phyloP scores from a whole-genome alignment of 352 stramenopile genomes.

The Bremia lactucae region DNA sequence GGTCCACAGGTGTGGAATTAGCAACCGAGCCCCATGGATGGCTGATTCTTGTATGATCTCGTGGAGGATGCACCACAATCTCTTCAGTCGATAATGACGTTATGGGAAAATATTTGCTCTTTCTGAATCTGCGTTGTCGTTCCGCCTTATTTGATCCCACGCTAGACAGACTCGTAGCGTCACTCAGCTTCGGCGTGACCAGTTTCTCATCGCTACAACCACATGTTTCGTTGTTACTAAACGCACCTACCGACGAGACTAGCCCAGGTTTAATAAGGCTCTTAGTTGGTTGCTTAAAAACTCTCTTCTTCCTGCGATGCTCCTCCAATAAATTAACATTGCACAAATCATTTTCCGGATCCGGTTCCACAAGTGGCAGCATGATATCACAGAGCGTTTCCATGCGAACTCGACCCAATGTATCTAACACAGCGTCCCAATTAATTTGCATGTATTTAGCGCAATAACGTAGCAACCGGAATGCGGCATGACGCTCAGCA shows the following conservation, averaged over 20 bases:
- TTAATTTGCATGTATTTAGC: constrained; percentile 58
- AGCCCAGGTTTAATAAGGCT: not conserved
- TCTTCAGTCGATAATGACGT: constrained; percentile 42
- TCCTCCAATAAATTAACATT: not conserved
- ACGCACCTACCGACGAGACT: not conserved
- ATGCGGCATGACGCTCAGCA: constrained; percentile 38
- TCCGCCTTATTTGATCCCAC: constrained; percentile 6
- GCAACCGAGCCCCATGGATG: constrained; percentile 10
- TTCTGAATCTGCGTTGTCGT: constrained; percentile 16
- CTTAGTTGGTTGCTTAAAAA: constrained; percentile 7
- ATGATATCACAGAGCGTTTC: constrained; percentile 59
- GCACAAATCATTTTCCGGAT: constrained; percentile 11
- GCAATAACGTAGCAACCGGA: constrained; percentile 34
- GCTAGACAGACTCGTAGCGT: not conserved
- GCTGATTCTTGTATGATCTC: constrained; percentile 2
- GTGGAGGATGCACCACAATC: too few species aligned
- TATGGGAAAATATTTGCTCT: constrained; percentile 48
- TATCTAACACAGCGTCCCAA: constrained; percentile 62
- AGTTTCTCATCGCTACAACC: not conserved
- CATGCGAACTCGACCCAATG: constrained; percentile 44
- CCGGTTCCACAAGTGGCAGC: constrained; percentile 19
- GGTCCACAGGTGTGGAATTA: not conserved
- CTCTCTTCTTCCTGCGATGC: constrained; percentile 8
- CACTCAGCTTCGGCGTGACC: not conserved
- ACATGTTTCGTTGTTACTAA: constrained; percentile 1